Percentiles rank a stretch among this genome's conserved stretches.
Conservation (phyloP, 805 yeast genomes). For the Myxozyma kluyveri region DNA sequence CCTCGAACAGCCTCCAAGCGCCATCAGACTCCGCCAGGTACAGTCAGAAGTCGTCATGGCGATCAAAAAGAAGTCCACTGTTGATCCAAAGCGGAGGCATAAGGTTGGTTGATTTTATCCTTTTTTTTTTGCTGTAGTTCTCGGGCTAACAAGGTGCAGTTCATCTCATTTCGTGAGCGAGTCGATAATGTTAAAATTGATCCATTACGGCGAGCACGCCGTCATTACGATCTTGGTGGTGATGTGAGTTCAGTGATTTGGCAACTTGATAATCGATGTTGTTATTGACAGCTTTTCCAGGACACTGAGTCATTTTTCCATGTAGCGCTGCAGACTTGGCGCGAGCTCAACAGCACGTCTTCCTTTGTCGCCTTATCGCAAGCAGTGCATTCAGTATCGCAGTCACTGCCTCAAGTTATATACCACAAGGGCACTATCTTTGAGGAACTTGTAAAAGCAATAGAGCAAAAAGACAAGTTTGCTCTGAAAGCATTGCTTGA, state of each 20-base stretch:
- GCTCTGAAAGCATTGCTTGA: constrained; percentile 82
- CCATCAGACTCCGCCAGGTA: neutral
- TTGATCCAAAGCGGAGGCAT: constrained; percentile 18
- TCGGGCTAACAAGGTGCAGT: constrained; percentile 3
- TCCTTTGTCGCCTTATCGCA: constrained; percentile 63
- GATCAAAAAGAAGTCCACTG: constrained; percentile 19
- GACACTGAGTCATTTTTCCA: constrained; percentile 60
- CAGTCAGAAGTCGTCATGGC: constrained; percentile 12
- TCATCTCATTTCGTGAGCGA: constrained; percentile 72
- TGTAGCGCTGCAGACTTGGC: constrained; percentile 81
- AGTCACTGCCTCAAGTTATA: constrained; percentile 76
- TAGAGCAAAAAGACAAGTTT: constrained; percentile 58
- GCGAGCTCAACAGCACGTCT: constrained; percentile 75
- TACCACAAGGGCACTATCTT: constrained; percentile 67
- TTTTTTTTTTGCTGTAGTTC: neutral
- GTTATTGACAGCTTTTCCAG: too few species aligned
- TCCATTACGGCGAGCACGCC: constrained; percentile 46
- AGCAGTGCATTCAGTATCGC: constrained; percentile 52
- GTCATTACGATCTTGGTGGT: constrained; percentile 32
- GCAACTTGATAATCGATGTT: too few species aligned
- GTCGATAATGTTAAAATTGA: constrained; percentile 82
- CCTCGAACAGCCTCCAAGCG: neutral
- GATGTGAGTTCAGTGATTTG: too few species aligned
- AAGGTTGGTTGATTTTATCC: constrained; percentile 8
- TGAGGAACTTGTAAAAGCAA: constrained; percentile 47